Conservation (phyloP, 768 basidiomycete genomes). For the Serendipita sp. region DNA sequence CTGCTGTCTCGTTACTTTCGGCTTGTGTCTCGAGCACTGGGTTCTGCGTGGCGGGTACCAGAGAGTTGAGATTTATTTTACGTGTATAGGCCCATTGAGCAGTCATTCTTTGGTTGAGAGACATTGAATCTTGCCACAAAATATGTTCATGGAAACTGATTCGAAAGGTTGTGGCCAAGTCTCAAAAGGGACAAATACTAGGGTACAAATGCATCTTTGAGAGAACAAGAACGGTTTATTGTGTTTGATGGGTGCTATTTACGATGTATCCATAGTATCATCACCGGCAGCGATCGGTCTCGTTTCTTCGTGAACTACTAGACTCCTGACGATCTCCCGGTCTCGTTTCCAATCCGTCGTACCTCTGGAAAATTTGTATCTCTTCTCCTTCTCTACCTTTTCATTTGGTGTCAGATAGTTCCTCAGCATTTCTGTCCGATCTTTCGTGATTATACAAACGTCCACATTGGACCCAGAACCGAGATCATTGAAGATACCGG, state of each 20-base stretch:
- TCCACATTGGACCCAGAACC: slow-evolving; percentile 98
- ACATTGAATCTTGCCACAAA: neutral
- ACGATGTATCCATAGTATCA: slow-evolving; percentile 61
- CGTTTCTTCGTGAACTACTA: slow-evolving; percentile 59
- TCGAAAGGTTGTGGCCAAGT: neutral
- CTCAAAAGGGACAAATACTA: too few relatives aligned
- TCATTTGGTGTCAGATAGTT: slow-evolving; percentile 89
- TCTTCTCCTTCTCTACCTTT: slow-evolving; percentile 45
- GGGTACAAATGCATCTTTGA: too few relatives aligned
- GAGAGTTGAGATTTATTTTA: neutral
- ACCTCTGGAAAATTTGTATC: slow-evolving; percentile 58
- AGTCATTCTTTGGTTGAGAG: slow-evolving; percentile 3
- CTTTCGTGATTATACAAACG: slow-evolving; percentile 83
- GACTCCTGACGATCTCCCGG: slow-evolving; percentile 45
- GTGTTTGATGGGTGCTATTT: neutral
- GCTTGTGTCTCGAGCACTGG: neutral
- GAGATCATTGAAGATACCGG: slow-evolving; percentile 98
- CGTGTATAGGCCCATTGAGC: neutral
- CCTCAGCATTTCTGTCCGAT: slow-evolving; percentile 78
- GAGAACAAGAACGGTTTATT: slow-evolving; percentile 6
- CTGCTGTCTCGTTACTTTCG: neutral
- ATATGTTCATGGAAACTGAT: neutral
- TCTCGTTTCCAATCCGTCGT: slow-evolving; percentile 73
- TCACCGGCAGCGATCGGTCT: slow-evolving; percentile 28
- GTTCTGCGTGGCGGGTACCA: neutral